A percentile compares a stretch with the other conserved stretches of the same genome.
Conservation (phyloP, 352 stramenopile species). For the Globisporangium paroecandrum region DNA sequence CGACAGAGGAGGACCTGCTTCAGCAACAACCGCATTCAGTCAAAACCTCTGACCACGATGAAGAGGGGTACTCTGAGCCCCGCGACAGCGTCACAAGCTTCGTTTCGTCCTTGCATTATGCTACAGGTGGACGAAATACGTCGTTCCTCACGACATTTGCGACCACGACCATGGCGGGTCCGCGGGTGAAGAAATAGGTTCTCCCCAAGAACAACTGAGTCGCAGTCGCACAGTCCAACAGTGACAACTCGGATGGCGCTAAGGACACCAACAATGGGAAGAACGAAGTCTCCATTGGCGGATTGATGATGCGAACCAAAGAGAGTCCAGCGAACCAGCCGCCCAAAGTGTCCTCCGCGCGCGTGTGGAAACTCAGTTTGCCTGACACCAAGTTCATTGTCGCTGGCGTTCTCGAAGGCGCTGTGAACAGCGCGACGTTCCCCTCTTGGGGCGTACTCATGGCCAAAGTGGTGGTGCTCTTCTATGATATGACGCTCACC, state of each 20-base stretch:
- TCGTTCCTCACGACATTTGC: background rate
- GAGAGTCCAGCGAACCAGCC: background rate
- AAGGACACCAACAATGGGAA: background rate
- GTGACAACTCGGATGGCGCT: background rate
- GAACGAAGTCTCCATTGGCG: background rate
- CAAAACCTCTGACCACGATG: background rate
- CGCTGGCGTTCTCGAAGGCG: conserved; percentile 26
- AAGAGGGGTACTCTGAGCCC: background rate
- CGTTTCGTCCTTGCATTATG: background rate
- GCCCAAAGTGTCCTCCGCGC: conserved; percentile 10
- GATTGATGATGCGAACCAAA: background rate
- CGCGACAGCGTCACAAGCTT: conserved; percentile 3
- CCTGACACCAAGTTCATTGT: conserved; percentile 40
- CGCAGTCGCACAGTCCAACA: background rate
- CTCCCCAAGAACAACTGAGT: background rate
- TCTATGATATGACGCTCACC: conserved; percentile 34
- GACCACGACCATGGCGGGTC: background rate
- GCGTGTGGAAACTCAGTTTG: conserved; percentile 44
- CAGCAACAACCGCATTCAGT: background rate
- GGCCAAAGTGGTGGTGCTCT: conserved; percentile 46
- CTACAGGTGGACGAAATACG: background rate
- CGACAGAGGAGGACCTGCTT: background rate
- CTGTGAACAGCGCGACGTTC: conserved; percentile 43
- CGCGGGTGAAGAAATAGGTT: background rate
- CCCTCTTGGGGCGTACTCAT: conserved; percentile 42